Percentiles rank a stretch among this genome's conserved stretches.
phyloP scores from a whole-genome alignment of 129 eudicot genomes.

The Calendula officinalis region DNA sequence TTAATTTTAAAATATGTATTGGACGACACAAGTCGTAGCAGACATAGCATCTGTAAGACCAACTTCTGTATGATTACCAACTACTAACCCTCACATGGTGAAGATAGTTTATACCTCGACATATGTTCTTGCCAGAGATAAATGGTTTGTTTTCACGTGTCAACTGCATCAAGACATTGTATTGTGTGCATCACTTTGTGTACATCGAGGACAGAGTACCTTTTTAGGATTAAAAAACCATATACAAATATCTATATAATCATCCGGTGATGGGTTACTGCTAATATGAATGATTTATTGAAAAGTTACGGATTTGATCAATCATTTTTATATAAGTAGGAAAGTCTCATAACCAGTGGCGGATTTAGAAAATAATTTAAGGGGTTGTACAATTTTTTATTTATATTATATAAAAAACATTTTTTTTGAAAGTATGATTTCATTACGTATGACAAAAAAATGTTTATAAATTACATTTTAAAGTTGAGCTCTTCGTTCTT shows the following conservation, averaged over 20 bases:
- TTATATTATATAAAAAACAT: no score
- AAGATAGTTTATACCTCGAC: conserved; percentile 39
- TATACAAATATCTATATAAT: no score
- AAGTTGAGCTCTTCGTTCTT: no score
- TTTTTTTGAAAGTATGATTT: no score
- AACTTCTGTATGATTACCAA: conserved; percentile 35
- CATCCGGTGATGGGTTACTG: no score
- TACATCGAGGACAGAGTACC: conserved; percentile 25
- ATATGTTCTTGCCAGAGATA: conserved; percentile 43
- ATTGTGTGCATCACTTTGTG: conserved; percentile 27
- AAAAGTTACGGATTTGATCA: no score
- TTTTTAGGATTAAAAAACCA: conserved; percentile 11
- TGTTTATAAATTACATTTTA: no score
- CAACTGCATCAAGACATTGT: conserved; percentile 31
- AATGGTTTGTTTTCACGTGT: conserved; percentile 33
- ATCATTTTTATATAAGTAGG: not conserved
- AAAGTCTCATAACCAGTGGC: not conserved
- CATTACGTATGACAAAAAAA: no score
- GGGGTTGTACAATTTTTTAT: no score
- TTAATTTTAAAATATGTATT: conserved; percentile 24
- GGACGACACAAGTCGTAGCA: conserved; percentile 42
- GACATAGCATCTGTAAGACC: conserved; percentile 35
- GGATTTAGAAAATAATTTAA: no score
- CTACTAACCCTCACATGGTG: conserved; percentile 44
- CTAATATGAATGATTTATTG: no score